Conservation (phyloP, 192 early-diverging fungal species). For the Podila minutissima region DNA sequence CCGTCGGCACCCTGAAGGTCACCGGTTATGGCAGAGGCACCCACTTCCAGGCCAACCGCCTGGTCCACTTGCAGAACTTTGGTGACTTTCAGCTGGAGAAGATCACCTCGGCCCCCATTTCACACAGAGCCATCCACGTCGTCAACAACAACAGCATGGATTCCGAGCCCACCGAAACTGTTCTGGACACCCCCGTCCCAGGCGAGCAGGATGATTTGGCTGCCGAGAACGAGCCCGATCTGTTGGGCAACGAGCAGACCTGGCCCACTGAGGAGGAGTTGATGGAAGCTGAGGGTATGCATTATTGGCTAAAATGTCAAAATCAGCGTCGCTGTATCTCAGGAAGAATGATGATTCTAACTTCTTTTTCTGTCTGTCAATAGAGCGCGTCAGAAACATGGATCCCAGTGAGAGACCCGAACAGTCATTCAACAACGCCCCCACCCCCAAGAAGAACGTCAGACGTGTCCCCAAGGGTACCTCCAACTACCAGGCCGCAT, state of each 20-base stretch:
- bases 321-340: neutral
- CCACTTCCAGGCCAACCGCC: constrained; percentile 88
- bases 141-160: constrained; percentile 53
- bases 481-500: constrained; percentile 97
- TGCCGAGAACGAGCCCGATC: constrained; percentile 87
- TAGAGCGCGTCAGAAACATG: constrained; percentile 53
- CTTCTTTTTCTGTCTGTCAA: neutral
- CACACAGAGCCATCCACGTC: constrained; percentile 33
- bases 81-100: constrained; percentile 94
- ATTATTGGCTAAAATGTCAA: neutral
- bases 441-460: constrained; percentile 53
- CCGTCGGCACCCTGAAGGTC: constrained; percentile 74
- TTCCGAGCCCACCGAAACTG: constrained; percentile 51
- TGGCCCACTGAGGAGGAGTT: constrained; percentile 99
- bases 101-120: constrained; percentile 52
- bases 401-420: constrained; percentile 45
- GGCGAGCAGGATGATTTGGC: constrained; percentile 84
- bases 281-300: constrained; percentile 74
- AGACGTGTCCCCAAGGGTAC: constrained; percentile 94
- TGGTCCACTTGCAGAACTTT: constrained; percentile 91
- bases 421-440: constrained; percentile 27
- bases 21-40: constrained; percentile 90
- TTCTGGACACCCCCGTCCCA: constrained; percentile 76
- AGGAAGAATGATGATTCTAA: neutral
- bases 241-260: constrained; percentile 94